Percentiles rank a stretch among this genome's conserved stretches.
phyloP scores from a whole-genome alignment of 257 asterid genomes.

The Fraxinus excelsior region DNA sequence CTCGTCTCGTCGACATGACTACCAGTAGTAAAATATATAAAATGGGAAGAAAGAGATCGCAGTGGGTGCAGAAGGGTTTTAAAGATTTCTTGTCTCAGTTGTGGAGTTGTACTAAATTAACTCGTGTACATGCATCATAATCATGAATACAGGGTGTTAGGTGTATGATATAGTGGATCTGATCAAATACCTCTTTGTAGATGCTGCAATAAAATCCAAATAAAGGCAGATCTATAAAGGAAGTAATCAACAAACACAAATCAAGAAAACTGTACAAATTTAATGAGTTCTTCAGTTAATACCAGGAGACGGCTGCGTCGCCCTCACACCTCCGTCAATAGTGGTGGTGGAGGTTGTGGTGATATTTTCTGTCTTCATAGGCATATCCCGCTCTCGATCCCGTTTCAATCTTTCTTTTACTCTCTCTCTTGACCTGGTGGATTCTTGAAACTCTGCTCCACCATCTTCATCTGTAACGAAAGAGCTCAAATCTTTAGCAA shows the following conservation, averaged over 20 bases:
- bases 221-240: background rate
- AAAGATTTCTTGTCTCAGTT: no score
- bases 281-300: background rate
- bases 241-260: background rate
- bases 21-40: no score
- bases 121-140: no score
- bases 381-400: constrained; percentile 41
- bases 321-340: constrained; percentile 21
- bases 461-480: constrained; percentile 82
- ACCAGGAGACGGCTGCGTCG: constrained; percentile 53
- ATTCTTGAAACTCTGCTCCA: constrained; percentile 74
- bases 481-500: background rate
- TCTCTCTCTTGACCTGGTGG: constrained; percentile 76
- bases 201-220: no score
- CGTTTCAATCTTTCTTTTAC: constrained; percentile 77
- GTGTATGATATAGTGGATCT: background rate
- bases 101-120: no score
- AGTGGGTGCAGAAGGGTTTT: no score
- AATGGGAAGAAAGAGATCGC: no score
- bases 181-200: background rate
- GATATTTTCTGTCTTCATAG: no score
- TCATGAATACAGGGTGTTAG: background rate
- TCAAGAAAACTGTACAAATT: background rate
- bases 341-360: background rate
- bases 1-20: no score